phyloP scores from a whole-genome alignment of 169 alveolate genomes.

The Cryptosporidium meleagridis region DNA sequence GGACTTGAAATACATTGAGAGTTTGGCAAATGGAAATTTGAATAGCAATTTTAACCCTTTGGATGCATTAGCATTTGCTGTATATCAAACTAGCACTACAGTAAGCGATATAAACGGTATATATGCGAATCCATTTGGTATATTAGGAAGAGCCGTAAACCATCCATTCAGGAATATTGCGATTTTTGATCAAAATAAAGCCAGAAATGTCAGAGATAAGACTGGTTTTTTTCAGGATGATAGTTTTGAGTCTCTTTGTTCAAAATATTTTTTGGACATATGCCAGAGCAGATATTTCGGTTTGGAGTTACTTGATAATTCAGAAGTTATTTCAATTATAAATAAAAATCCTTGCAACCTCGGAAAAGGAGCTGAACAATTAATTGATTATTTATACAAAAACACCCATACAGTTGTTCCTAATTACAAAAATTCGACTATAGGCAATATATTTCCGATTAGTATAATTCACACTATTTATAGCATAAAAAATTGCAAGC shows the following conservation, averaged over 20 bases:
- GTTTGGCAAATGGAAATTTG: background rate
- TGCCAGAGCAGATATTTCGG: conserved; percentile 27
- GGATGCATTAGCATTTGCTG: conserved; percentile 6
- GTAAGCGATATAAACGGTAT: background rate
- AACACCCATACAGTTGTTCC: background rate
- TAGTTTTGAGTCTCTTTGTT: conserved; percentile 9
- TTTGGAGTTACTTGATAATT: background rate
- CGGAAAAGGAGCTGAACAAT: background rate
- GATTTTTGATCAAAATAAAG: background rate
- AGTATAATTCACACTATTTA: conserved; percentile 20
- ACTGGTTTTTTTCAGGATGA: background rate
- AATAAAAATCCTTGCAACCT: background rate
- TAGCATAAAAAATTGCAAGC: background rate
- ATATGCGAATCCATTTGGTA: background rate
- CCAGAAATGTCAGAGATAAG: background rate
- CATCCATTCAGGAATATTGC: conserved; percentile 73
- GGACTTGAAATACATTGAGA: conserved; percentile 1
- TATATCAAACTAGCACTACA: conserved; percentile 2
- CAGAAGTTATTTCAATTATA: background rate
- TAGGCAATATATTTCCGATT: background rate
- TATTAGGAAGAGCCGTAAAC: background rate
- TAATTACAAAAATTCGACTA: no score
- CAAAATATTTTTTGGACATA: conserved; percentile 22
- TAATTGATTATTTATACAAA: background rate
- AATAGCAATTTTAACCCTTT: background rate